phyloP scores from a whole-genome alignment of 2,329 filamentous ascomycete genomes.

The Sporothrix curviconia region DNA sequence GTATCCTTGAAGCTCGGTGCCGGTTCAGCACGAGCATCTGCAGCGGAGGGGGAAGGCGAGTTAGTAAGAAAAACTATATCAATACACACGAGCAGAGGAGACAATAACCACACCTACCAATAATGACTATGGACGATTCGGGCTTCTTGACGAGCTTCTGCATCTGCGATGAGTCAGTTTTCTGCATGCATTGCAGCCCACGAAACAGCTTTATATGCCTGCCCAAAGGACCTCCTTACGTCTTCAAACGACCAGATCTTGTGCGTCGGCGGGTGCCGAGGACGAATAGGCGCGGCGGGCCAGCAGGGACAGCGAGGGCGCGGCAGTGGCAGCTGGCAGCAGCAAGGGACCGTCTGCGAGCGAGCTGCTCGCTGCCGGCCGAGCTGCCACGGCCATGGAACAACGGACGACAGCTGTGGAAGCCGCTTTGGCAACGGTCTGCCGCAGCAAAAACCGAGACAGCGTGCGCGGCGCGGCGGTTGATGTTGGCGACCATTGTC shows the following conservation, averaged over 20 bases:
- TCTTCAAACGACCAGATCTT: constrained; percentile 45
- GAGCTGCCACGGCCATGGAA: background rate
- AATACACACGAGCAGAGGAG: background rate
- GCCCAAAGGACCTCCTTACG: constrained; percentile 21
- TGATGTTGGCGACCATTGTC: background rate
- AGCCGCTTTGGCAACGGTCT: background rate
- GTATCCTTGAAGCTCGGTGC: constrained; percentile 54
- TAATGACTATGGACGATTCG: constrained; percentile 34
- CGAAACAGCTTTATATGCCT: no score
- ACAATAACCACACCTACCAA: constrained; percentile 34
- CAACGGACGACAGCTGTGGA: background rate
- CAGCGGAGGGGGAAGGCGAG: background rate
- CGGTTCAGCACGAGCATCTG: constrained; percentile 70
- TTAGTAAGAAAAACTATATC: background rate
- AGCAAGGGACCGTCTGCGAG: background rate
- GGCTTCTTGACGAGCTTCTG: constrained; percentile 30
- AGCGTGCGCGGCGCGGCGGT: constrained; percentile 1
- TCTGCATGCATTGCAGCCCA: no score
- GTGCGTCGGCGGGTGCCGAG: constrained; percentile 22
- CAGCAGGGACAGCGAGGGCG: background rate
- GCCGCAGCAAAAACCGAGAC: constrained; percentile 9
- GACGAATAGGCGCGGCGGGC: constrained; percentile 26
- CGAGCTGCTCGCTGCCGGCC: background rate
- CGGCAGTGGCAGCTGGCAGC: background rate
- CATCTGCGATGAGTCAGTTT: constrained; percentile 27